Percentiles rank a stretch among this genome's conserved stretches.
Conservation (phyloP, 352 stramenopile species). For the Pythium dissimile region DNA sequence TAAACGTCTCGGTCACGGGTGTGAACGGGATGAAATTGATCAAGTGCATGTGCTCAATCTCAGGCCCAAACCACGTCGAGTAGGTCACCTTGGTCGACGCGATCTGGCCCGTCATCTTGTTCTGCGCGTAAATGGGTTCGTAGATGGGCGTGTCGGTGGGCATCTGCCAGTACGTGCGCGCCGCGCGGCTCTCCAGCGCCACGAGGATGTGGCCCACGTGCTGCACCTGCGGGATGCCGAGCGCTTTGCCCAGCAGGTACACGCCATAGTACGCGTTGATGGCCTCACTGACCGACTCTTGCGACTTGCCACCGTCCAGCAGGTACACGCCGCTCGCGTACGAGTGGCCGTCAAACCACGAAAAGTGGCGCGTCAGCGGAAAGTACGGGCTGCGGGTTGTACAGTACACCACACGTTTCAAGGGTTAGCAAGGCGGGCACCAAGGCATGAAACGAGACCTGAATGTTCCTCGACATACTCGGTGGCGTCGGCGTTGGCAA, state of each 20-base stretch:
- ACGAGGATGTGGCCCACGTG: slow-evolving; percentile 91
- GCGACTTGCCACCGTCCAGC: slow-evolving; percentile 93
- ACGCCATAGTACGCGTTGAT: slow-evolving; percentile 97
- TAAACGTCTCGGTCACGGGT: slow-evolving; percentile 74
- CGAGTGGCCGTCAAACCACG: slow-evolving; percentile 96
- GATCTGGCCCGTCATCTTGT: slow-evolving; percentile 85
- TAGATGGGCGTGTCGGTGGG: slow-evolving; percentile 52
- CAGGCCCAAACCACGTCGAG: slow-evolving; percentile 84
- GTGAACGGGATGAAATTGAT: slow-evolving; percentile 93
- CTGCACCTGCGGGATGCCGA: slow-evolving; percentile 62
- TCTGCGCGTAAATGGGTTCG: slow-evolving; percentile 63
- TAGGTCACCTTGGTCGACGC: slow-evolving; percentile 78
- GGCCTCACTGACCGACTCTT: slow-evolving; percentile 96
- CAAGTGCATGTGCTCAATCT: slow-evolving; percentile 85
- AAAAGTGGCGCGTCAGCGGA: slow-evolving; percentile 93
- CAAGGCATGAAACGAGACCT: neutral
- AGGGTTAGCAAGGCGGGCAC: too few relatives aligned
- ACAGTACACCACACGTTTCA: too few relatives aligned
- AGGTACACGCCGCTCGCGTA: slow-evolving; percentile 95
- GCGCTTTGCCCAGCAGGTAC: slow-evolving; percentile 88
- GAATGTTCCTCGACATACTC: too few relatives aligned
- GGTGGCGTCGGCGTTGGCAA: slow-evolving; percentile 53
- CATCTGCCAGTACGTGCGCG: slow-evolving; percentile 97
- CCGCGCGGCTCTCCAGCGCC: slow-evolving; percentile 91
- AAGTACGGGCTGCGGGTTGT: slow-evolving; percentile 83